phyloP scores from a whole-genome alignment of 306 rosid species.

The Lathyrus tuberosus region DNA sequence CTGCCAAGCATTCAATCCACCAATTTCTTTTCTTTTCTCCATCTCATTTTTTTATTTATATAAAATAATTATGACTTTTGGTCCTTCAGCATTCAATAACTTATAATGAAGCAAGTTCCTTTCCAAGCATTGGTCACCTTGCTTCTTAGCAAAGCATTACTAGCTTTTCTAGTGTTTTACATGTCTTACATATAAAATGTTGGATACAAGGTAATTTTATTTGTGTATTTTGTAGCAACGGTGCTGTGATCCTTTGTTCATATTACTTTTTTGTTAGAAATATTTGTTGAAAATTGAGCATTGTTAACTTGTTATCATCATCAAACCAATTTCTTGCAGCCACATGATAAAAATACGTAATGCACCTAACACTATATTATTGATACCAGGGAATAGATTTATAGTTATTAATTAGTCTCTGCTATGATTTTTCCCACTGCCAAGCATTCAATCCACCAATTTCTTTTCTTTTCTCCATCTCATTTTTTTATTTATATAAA shows the following conservation, averaged over 20 bases:
- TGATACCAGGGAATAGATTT: constrained; percentile 2
- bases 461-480: no score
- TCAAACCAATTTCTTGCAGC: constrained; percentile 12
- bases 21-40: no score
- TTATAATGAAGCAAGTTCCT: constrained; percentile 9
- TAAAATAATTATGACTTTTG: neutral
- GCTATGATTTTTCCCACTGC: constrained; percentile 2
- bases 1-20: constrained; percentile 1
- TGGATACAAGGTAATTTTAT: constrained; percentile 86
- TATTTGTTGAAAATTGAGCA: neutral
- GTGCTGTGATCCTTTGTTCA: constrained; percentile 17
- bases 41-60: no score
- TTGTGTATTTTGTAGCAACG: constrained; percentile 31
- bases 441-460: neutral
- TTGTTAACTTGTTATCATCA: constrained; percentile 1
- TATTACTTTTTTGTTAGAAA: constrained; percentile 27
- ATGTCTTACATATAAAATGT: constrained; percentile 56
- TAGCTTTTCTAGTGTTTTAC: constrained; percentile 28
- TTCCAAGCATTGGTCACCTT: constrained; percentile 18
- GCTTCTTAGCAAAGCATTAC: constrained; percentile 30
- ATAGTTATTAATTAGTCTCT: neutral
- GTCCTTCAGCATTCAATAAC: constrained; percentile 23
- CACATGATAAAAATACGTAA: constrained; percentile 10
- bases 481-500: no score
- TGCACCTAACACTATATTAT: neutral